These are phyloP conservation scores for Umbellularia californica DNA, from an alignment of 164 flowering plant species.

Conservation along the genomic window DNA sequence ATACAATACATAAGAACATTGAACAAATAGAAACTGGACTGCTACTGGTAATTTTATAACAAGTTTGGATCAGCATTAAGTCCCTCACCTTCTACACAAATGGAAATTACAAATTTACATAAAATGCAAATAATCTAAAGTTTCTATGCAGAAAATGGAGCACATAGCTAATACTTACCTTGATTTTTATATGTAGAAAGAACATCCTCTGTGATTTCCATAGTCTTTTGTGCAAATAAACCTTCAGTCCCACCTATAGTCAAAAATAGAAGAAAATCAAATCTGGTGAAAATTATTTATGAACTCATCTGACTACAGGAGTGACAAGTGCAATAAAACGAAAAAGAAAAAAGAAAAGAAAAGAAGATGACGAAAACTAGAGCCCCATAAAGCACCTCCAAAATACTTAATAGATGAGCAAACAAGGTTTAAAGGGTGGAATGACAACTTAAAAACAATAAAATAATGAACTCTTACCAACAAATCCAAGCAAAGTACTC, in stretches of 20 bases:
- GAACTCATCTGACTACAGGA: too few species aligned
- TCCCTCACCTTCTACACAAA: not conserved
- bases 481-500: constrained; percentile 74
- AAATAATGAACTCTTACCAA: constrained; percentile 47
- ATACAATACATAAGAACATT: not conserved
- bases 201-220: constrained; percentile 80
- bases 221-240: constrained; percentile 84
- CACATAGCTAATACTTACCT: constrained; percentile 37
- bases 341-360: too few species aligned
- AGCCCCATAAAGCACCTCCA: too few species aligned
- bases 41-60: not conserved
- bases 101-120: not conserved
- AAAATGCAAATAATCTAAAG: not conserved
- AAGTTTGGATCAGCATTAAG: not conserved
- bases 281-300: not conserved
- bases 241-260: constrained; percentile 92
- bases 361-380: too few species aligned
- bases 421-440: not conserved
- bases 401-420: too few species aligned
- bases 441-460: not conserved
- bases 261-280: constrained; percentile 9
- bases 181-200: constrained; percentile 88
- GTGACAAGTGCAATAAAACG: too few species aligned
- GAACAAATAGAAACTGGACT: not conserved
- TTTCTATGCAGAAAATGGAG: not conserved